Evolutionary conservation across 169 alveolate species (phyloP), one percentile per base, ranked within the genome.

Genomic region (Pseudocohnilembus persalinus): DNA sequence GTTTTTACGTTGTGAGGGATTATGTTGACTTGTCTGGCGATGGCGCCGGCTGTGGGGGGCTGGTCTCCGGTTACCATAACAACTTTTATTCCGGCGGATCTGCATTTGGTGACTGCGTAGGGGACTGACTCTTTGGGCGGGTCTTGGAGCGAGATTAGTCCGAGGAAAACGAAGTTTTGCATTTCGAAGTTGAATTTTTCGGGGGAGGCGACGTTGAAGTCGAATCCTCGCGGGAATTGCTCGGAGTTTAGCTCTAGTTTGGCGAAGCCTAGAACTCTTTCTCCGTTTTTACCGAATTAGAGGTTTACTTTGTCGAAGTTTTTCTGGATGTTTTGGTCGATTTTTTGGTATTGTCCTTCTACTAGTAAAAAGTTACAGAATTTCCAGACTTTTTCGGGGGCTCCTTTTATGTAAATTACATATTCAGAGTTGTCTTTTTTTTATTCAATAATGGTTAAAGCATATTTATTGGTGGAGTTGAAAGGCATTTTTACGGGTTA

Each of bases 51-150:
- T 20, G 97, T 96, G 33, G 93, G 92, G 4, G 96, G 95, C 83
- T 96, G 90, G 89, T 94, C 98, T 65, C 96, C 97, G 0, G 98
- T 95, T 24, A 93, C 96, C 98, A 95, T 96, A 72, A 94, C 84
- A 76, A 95, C 98, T 91, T 96, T 95, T 27, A 96, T 93, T 81
- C 97, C 97, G 73, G 98, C 97, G 33, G 88, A 65, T 83, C 92
- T 92, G 74, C 98, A 96, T 88, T 89, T 89, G 33, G 84, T 34
- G 15, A 96, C 92, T 25, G 97, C 95, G 34, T 82, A 83, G 83
- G 93, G 95, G 0, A 94, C 98, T 31, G 94, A 87, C 1, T 75
- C 88, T 85, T 95, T 33, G 95, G 97, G 29, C 68, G 98, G 98
- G 87, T 94, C 97, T 82, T 90, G 90, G 82, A 96, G 84, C 20